phyloP scores from a whole-genome alignment of 1,284 basidiomycete genomes.

The Ceratobasidium theobromae region DNA sequence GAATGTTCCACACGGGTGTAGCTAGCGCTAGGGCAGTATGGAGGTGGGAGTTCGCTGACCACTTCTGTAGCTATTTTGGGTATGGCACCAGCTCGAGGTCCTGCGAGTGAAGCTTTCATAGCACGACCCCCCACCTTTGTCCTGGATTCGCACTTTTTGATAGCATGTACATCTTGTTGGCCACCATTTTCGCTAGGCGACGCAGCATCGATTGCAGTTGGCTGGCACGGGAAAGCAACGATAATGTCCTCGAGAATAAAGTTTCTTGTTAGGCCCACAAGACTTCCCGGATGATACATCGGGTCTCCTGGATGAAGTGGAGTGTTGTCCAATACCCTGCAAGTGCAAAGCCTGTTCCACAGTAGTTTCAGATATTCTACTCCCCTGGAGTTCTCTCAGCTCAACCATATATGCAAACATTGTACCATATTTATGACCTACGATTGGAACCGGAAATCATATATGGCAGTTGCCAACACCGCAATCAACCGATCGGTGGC shows the following conservation, averaged over 20 bases:
- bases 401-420: not conserved
- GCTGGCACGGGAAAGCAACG: not conserved
- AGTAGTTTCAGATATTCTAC: not conserved
- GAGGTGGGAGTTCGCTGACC: not conserved
- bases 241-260: not conserved
- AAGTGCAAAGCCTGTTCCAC: not conserved
- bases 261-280: not conserved
- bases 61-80: not conserved
- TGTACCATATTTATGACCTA: not conserved
- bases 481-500: not conserved
- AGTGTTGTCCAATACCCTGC: not conserved
- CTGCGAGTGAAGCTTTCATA: not conserved
- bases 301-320: conserved; percentile 7
- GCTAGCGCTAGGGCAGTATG: no score
- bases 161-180: not conserved
- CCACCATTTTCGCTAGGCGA: no score
- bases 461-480: conserved; percentile 6
- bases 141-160: no score
- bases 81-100: not conserved
- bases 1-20: no score
- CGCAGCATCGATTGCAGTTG: no score
- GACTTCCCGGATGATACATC: not conserved
- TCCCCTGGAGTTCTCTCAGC: not conserved
- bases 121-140: no score
- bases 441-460: not conserved